Evolutionary conservation across 2,329 filamentous ascomycete genomes (phyloP), one percentile per base, ranked within the genome.

Genomic region (Trichoderma pleuroti): DNA sequence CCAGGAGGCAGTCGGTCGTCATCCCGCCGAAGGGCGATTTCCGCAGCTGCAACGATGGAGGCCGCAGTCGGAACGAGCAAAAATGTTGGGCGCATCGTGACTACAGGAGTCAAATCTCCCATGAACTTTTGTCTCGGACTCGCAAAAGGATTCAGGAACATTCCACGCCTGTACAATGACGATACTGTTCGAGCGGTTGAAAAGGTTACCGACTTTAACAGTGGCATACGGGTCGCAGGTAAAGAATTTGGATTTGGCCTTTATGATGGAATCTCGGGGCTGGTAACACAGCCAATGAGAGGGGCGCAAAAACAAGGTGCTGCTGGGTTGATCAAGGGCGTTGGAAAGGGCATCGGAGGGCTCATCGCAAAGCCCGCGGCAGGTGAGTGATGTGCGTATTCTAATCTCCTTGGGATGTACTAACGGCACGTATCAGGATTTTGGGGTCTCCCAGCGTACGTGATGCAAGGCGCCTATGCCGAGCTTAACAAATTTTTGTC

Each of bases 141-240:
- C 46, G 92, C 94, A 0, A 92, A 92, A 79, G 94, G 94, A 0
- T 97, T 97, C 78, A 91, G 95, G 77, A 97, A 97, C 75, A 91
- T 92, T 7, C 94, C 94, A 0, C 91, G 88, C 74, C 83, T 97
- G 1, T 97, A 97, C 77, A 92, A 94, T 54, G 94, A 97, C 76
- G 89, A 93, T 1, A 94, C 90, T 1, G 90, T 97, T 1, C 87
- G 93, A 10, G 91, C 91, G n/a, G 83, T 87, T 1, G 91, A 93
- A 71, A 93, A 93, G 75, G 92, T 97, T 5, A 94, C 92, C 0
- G 91, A 90, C 65, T 83, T 97, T 63, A 86, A 88, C 66, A 93
- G 90, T 73, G 94, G 94, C 0, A 80, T 97, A 30, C 90, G 86
- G 72, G 90, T 93, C 57, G 94, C 94, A 5, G 88, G 92, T 2